Evolutionary conservation across 352 stramenopile species (phyloP), one percentile per base, ranked within the genome.

Genomic region (Detonula confervacea): DNA sequence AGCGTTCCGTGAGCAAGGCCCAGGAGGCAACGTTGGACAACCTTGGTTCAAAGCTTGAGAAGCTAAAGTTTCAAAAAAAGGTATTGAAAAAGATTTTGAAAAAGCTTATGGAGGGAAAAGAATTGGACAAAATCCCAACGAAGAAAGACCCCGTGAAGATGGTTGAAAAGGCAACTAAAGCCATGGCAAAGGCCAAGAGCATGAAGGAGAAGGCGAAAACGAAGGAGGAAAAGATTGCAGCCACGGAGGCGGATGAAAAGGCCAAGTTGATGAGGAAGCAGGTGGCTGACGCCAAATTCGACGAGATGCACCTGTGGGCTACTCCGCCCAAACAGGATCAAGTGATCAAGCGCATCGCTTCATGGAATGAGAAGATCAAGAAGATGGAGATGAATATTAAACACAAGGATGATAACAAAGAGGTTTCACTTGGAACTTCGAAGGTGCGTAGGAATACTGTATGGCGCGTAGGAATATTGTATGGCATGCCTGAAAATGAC

Each of bases 401-500:
- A 74, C 97, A 99, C 89, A 98, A 99, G 69, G 95, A 98, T 68
- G 97, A 99, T 82, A 99, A 99, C 90, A 99, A 99, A 83, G 96
- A 98, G 76, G 92, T 96, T 8, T 96, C 97, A 27, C 93, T 99
- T 9, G 96, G 97, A 80, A 99, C 98, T 73, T 99, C 96, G 73
- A 99, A 99, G 92, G 97, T 99, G 63, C 55, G 76, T 77, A 12
- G 54, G n/a, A n/a, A n/a, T n/a, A n/a, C n/a, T n/a, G n/a, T n/a
- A n/a, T n/a, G n/a, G n/a, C n/a, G n/a, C n/a, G n/a, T n/a, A n/a
- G n/a, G n/a, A n/a, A n/a, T n/a, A n/a, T n/a, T n/a, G n/a, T n/a
- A n/a, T n/a, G n/a, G n/a, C n/a, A n/a, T n/a, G n/a, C n/a, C n/a
- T n/a, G n/a, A n/a, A n/a, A n/a, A n/a, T n/a, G n/a, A n/a, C n/a